phyloP scores from a whole-genome alignment of 306 rosid species.

The Citrullus colocynthis region DNA sequence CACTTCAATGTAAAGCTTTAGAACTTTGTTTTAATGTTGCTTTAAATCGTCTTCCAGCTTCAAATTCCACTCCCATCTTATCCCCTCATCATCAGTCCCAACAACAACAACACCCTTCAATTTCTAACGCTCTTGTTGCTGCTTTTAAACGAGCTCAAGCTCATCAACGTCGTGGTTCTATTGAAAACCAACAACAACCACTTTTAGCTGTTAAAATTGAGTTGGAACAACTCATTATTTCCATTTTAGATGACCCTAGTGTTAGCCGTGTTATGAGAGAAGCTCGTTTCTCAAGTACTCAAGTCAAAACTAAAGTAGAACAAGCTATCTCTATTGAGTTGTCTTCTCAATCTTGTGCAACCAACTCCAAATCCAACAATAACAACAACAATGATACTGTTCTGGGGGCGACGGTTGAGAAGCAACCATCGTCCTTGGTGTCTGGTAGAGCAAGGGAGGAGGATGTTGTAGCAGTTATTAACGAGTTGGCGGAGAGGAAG shows the following conservation, averaged over 20 bases:
- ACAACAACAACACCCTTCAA: constrained; percentile 41
- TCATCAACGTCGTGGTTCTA: constrained; percentile 87
- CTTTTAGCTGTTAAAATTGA: constrained; percentile 76
- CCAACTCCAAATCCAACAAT: not conserved
- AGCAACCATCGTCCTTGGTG: too few species aligned
- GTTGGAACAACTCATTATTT: constrained; percentile 70
- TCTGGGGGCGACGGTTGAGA: not conserved
- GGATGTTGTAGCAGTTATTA: constrained; percentile 47
- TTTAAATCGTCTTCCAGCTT: constrained; percentile 76
- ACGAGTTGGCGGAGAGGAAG: constrained; percentile 30
- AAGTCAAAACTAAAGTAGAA: constrained; percentile 81
- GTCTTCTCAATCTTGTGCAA: too few species aligned
- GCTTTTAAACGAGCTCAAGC: constrained; percentile 97
- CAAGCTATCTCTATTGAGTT: constrained; percentile 61
- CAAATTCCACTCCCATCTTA: constrained; percentile 59
- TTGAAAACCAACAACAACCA: constrained; percentile 89
- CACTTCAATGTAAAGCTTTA: constrained; percentile 91
- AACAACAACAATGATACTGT: constrained; percentile 1
- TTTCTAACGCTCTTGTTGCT: constrained; percentile 93
- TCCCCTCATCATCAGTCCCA: not conserved
- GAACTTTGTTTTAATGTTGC: constrained; percentile 99
- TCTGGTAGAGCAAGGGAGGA: constrained; percentile 37
- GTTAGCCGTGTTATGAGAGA: constrained; percentile 94
- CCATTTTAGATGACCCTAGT: constrained; percentile 90
- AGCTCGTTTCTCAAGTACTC: constrained; percentile 76